Percentiles rank a stretch among this genome's conserved stretches.
Conservation (phyloP, 2,329 filamentous ascomycete species). For the Gremmenia infestans region DNA sequence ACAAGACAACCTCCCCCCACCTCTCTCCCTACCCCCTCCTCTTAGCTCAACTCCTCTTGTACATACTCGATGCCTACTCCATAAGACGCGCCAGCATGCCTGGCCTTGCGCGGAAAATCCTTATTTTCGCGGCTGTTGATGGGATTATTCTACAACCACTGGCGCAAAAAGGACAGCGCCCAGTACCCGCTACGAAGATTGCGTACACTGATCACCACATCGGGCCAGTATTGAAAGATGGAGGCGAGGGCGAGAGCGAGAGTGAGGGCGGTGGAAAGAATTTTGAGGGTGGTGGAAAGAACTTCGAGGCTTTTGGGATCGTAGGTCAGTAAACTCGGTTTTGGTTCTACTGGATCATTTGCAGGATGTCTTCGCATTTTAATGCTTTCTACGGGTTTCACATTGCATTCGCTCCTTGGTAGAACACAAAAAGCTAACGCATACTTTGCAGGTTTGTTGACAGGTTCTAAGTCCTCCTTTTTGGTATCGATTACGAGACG, state of each 20-base stretch:
- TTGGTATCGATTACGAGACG: constrained; percentile 82
- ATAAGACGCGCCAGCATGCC: constrained; percentile 28
- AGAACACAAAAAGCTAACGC: background rate
- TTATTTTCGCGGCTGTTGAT: constrained; percentile 32
- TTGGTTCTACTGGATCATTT: background rate
- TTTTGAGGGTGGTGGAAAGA: constrained; percentile 15
- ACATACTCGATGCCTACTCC: constrained; percentile 14
- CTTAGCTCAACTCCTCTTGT: background rate
- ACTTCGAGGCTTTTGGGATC: constrained; percentile 29
- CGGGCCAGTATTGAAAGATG: constrained; percentile 17
- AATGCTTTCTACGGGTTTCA: background rate
- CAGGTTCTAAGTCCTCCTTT: constrained; percentile 74
- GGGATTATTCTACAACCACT: constrained; percentile 32
- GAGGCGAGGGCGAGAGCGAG: constrained; percentile 10
- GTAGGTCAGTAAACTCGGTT: constrained; percentile 26
- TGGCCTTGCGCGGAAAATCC: constrained; percentile 31
- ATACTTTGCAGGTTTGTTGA: constrained; percentile 64
- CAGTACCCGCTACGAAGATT: constrained; percentile 27
- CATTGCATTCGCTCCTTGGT: background rate
- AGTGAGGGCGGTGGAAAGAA: constrained; percentile 15
- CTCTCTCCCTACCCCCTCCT: background rate
- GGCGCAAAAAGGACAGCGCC: constrained; percentile 25
- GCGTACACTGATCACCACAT: constrained; percentile 28
- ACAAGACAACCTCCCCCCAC: constrained; percentile 39
- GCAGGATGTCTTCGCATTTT: background rate